Percentiles rank a stretch among this genome's conserved stretches.
phyloP scores from a whole-genome alignment of 176 grass and related monocot genomes.

The Puya raimondii region DNA sequence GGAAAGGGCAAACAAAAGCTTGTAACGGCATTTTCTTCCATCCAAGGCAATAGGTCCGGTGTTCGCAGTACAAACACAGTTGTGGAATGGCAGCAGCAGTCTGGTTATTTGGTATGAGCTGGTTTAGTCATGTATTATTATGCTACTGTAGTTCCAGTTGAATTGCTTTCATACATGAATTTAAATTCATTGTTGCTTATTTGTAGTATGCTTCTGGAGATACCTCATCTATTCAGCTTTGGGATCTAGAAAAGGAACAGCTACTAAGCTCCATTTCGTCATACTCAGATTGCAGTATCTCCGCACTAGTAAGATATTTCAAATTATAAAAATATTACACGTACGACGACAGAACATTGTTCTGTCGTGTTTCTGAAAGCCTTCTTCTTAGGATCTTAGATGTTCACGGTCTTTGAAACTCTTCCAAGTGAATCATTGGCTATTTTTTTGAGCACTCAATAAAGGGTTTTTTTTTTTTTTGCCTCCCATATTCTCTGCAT shows the following conservation, averaged over 20 bases:
- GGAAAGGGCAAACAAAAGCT: constrained; percentile 70
- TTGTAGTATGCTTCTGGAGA: constrained; percentile 84
- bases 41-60: constrained; percentile 48
- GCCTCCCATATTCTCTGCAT: no score
- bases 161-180: not conserved
- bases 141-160: constrained; percentile 17
- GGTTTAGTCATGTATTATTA: not conserved
- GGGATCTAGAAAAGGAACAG: constrained; percentile 96
- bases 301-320: constrained; percentile 56
- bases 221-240: constrained; percentile 56
- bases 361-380: constrained; percentile 16
- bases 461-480: no score
- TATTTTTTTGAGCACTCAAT: no score
- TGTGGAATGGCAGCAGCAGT: constrained; percentile 95
- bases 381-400: no score
- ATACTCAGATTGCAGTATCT: constrained; percentile 56
- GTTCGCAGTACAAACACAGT: constrained; percentile 41
- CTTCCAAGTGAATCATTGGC: not conserved
- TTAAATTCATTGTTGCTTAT: constrained; percentile 10
- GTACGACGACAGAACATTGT: not conserved
- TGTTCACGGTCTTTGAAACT: not conserved
- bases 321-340: constrained; percentile 11
- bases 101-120: constrained; percentile 71
- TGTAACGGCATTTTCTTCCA: constrained; percentile 87
- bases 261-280: constrained; percentile 57